phyloP scores from a whole-genome alignment of 257 asterid species.

The Przewalskia tangutica region DNA sequence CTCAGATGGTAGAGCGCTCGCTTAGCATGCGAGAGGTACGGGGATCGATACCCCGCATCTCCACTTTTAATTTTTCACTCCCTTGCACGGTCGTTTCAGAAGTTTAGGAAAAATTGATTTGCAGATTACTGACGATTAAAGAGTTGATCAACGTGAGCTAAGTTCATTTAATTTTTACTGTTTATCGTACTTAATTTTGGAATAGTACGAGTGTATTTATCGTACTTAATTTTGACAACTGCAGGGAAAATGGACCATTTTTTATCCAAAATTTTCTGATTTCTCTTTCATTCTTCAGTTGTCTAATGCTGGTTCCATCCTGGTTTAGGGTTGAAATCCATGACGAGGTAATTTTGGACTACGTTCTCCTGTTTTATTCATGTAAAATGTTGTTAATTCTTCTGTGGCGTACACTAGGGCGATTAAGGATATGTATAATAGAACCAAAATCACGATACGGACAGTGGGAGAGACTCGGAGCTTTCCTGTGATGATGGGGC shows the following conservation, averaged over 20 bases:
- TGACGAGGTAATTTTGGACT: neutral
- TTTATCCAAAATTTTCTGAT: neutral
- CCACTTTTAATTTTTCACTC: conserved; percentile 8
- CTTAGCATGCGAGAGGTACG: conserved; percentile 44
- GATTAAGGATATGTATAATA: too few species aligned
- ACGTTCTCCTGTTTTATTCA: neutral
- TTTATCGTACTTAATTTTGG: too few species aligned
- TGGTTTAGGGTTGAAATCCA: neutral
- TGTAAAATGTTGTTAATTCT: neutral
- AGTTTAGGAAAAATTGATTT: too few species aligned
- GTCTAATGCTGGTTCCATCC: neutral
- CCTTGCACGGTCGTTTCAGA: too few species aligned
- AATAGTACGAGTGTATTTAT: too few species aligned
- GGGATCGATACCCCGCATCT: conserved; percentile 49
- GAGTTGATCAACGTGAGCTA: neutral
- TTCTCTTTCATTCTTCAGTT: neutral
- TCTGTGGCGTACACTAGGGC: too few species aligned
- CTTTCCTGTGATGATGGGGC: too few species aligned
- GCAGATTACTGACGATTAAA: neutral
- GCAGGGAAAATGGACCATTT: neutral
- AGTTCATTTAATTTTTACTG: neutral
- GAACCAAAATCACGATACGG: too few species aligned
- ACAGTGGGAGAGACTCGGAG: too few species aligned
- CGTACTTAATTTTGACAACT: too few species aligned
- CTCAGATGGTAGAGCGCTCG: conserved; percentile 61